Base-by-base conservation (phyloP, 805 yeast species). In the Kurtzmaniella cleridarum region DNA sequence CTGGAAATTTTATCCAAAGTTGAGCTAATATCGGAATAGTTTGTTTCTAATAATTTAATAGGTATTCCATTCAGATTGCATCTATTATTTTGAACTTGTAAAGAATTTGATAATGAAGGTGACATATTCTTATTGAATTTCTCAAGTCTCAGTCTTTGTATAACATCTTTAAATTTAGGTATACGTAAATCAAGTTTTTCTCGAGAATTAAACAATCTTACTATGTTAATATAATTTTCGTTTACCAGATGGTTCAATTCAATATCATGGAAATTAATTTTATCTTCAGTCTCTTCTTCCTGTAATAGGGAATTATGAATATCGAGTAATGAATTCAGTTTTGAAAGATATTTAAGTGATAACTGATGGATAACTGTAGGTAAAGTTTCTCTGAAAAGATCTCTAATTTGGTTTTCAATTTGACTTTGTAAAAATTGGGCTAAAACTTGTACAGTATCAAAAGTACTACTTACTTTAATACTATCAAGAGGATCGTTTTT, bases 401-500 rank as follows among this genome's bases (percentile, higher is more conserved):
- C 86, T 38, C 95, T 66, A 27, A 88, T 80, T 56, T 85, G 93
- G 39, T 69, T 73, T 55, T 88, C 95, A 43, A 88, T 88, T 55
- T 87, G 93, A 34, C 76, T 75, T 54, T 88, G 95, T 44, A 88
- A 61, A 48, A 86, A 84, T 42, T 78, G 75, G n/a, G 95, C 93
- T 49, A 88, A 76, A 1, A 89, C 89, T 36, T 83, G 84, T 32
- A 88, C 83, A 30, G 80, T 77, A 61, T 88, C 95, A 59, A 88
- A 88, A n/a, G 95, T 82, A 4, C 95, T 84, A 45, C 81, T 78
- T 11, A 88, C 95, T 49, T 79, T 80, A 45, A 88, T 87, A 15
- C 81, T 75, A 48, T 87, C 95, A 40, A 88, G 68, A 0, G 96
- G 96, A 59, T 88, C 96, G 59, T 88, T 88, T 49, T 90, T 75